These are phyloP conservation scores for Novymonas esmeraldas DNA, from an alignment of 208 protist genomes.

Conservation along the genomic window DNA sequence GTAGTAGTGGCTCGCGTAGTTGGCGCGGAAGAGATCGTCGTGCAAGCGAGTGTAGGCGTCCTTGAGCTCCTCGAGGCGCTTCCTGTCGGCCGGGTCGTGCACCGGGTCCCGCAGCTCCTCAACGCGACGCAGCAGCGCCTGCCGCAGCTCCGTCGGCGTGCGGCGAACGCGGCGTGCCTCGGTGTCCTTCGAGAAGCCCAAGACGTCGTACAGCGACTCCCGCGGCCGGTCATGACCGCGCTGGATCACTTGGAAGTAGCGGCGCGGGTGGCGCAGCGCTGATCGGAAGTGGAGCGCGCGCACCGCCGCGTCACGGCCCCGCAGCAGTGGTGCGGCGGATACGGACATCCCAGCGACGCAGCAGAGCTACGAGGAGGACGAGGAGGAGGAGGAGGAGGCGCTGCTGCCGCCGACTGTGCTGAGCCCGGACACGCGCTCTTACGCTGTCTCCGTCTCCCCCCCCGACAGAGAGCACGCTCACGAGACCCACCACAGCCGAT, in stretches of 20 bases:
- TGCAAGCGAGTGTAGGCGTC: slow-evolving; percentile 62
- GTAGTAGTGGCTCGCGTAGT: slow-evolving; percentile 71
- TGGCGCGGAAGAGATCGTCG: slow-evolving; percentile 52
- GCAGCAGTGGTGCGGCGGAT: background rate
- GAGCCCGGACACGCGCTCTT: no score
- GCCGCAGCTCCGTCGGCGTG: slow-evolving; percentile 63
- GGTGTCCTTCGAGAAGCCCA: slow-evolving; percentile 71
- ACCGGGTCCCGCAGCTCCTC: slow-evolving; percentile 64
- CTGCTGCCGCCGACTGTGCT: no score
- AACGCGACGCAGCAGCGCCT: slow-evolving; percentile 64
- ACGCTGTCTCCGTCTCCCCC: no score
- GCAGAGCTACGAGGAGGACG: no score
- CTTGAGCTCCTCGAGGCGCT: slow-evolving; percentile 53
- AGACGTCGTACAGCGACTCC: slow-evolving; percentile 62
- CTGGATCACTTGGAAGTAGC: slow-evolving; percentile 54
- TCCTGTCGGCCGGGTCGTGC: slow-evolving; percentile 42
- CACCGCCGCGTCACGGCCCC: no score
- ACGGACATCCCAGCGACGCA: background rate
- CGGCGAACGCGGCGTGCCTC: slow-evolving; percentile 60
- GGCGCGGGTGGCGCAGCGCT: slow-evolving; percentile 9
- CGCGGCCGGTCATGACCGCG: slow-evolving; percentile 67
- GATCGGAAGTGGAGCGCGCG: no score
- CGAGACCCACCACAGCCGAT: background rate
- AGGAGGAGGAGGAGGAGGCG: no score
- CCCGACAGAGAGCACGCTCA: background rate